Percentiles rank a stretch among this genome's conserved stretches.
phyloP scores from a whole-genome alignment of 371 early-diverging fungal species.

The Mucor indicus region DNA sequence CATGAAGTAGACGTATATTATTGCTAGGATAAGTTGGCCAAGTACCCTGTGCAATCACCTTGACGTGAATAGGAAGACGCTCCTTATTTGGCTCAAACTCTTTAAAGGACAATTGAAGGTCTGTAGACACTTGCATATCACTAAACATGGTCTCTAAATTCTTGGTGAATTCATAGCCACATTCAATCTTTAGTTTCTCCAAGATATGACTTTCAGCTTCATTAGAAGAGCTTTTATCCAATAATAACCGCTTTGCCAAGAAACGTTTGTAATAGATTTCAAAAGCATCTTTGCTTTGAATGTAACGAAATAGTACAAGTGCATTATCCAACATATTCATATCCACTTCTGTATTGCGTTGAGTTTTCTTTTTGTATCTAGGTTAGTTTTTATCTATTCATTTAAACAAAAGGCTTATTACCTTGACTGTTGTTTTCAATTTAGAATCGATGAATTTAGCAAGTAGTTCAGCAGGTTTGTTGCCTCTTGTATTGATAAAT shows the following conservation, averaged over 20 bases:
- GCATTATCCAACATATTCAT: slow-evolving; percentile 62
- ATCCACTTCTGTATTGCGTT: too few species aligned
- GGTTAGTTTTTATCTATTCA: too few species aligned
- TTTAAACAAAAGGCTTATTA: too few species aligned
- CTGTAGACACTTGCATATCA: slow-evolving; percentile 80
- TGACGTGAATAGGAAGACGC: slow-evolving; percentile 70
- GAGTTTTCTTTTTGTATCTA: too few species aligned
- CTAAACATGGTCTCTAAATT: slow-evolving; percentile 93
- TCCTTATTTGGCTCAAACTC: background rate
- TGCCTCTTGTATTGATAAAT: slow-evolving; percentile 81
- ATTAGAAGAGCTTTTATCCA: slow-evolving; percentile 69
- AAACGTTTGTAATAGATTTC: slow-evolving; percentile 93
- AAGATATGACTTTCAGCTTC: slow-evolving; percentile 87
- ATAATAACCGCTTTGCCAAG: slow-evolving; percentile 84
- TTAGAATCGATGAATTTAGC: slow-evolving; percentile 78
- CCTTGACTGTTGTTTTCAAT: slow-evolving; percentile 45
- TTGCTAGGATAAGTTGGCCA: slow-evolving; percentile 89
- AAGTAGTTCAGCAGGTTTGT: slow-evolving; percentile 87
- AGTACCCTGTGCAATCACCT: slow-evolving; percentile 79
- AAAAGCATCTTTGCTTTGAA: slow-evolving; percentile 93
- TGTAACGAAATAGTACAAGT: slow-evolving; percentile 82
- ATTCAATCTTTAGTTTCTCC: slow-evolving; percentile 80
- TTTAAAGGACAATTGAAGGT: slow-evolving; percentile 57
- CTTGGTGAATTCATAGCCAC: slow-evolving; percentile 86
- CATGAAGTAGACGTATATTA: slow-evolving; percentile 61